Evolutionary conservation across 192 early-diverging fungal species (phyloP), one percentile per base, ranked within the genome.

Genomic region (Rhizoclosmatium sp.): DNA sequence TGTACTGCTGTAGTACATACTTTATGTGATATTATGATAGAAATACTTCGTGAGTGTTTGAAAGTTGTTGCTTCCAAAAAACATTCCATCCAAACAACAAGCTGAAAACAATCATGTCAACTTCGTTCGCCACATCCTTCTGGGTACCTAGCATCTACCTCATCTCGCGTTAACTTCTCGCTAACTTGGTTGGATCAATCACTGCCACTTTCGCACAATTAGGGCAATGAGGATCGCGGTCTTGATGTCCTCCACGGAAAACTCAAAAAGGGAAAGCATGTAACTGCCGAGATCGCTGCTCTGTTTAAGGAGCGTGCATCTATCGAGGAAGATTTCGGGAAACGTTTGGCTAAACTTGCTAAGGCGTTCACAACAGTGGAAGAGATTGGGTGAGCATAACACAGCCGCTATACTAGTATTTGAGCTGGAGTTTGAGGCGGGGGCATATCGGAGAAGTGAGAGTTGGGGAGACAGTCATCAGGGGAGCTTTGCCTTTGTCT

Each of bases 281-380:
- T 83, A 12, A 81, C 82, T 21, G 82, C 88, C 44, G 85, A 88
- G 67, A 71, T 89, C n/a, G 72, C 73, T 14, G 59, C 56, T 9
- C 45, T 89, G 77, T 69, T 88, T 7, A 84, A 86, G 59, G 85
- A 89, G 75, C 81, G 88, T 3, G 83, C 84, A 0, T 19, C 79
- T 9, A 90, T 90, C 51, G 89, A 90, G 64, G 88, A 90, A 72
- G 88, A 90, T 12, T 90, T 90, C 62, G 87, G 85, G 14, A 88
- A 82, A 58, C 60, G 85, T n/a, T 58, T 90, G 58, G 59, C 81
- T 2, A 86, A 87, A 69, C 80, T 90, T 9, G 79, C 87, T 3
- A 88, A 88, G 73, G 71, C 65, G 14, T 87, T 90, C 79, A 87
- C 71, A 44, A 76, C 83, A 3, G 82, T 76, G 64, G 88, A 90